Base-by-base conservation (phyloP, 1,139 yeast genomes). In the Lizanozyma gosingica region DNA sequence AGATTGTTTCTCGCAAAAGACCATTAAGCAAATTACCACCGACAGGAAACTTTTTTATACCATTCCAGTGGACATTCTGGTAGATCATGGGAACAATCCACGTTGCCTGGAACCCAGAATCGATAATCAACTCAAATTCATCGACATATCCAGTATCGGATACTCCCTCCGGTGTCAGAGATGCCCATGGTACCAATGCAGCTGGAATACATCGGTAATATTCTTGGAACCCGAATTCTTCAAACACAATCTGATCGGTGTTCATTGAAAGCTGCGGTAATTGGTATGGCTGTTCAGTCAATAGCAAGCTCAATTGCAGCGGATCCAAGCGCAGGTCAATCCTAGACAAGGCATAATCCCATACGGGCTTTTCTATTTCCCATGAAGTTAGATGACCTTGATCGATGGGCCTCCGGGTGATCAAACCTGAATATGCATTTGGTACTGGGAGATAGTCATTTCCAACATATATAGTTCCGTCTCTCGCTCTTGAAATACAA, bases 191-290 rank as follows among this genome's bases (percentile, higher is more conserved):
- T 4, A 14, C 35, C 8, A 33, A n/a, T 14, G 35, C 16, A 6
- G 35, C 34, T 35, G 22, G 34, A 22, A 34, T 51, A 43, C 83
- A 73, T 37, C 90, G 57, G 44, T 77, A 77, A 48, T 80, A 78
- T 34, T 78, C 76, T 29, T 70, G 71, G 54, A 92, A 84, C 6
- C 87, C 95, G 53, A 82, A 92, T 55, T 94, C 98, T 59, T 94
- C 99, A 63, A 94, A 90, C 2, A 94, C 76, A 1, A 92, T 83
- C 60, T 90, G 96, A 57, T 92, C 98, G 18, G 88, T 83, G 57
- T 84, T 84, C 50, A 81, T 78, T 35, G 95, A 85, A 35, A 92
- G 67, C 41, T 81, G 85, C 1, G 96, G 94, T 36, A 92, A 63
- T 41, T 87, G 85, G 55, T 83, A 80, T 16, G 95, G 92, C 14